Base-by-base conservation (phyloP, 1,139 yeast genomes). In the Yamadazyma buinensis region DNA sequence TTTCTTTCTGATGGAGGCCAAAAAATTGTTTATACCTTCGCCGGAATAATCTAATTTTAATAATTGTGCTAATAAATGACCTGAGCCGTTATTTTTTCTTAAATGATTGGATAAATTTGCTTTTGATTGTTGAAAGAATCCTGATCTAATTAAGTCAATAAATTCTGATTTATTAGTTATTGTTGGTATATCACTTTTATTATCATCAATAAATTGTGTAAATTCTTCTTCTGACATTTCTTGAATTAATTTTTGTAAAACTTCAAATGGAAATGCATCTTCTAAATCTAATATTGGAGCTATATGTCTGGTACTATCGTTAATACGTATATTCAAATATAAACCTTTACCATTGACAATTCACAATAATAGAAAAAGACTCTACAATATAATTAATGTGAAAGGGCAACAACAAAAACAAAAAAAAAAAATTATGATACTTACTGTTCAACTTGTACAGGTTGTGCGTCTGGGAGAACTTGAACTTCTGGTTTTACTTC, bases 1-100 rank as follows among this genome's bases (percentile, higher is more conserved):
- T 17, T 30, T 17, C 13, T 26, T 17, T 40, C 79, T 57, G n/a
- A 72, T 58, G 2, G 80, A 80, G 25, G 58, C 50, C 38, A 80
- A 55, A 42, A 77, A 77, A 11, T 72, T 72, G 33, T 64, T 73
- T 15, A 79, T 59, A 0, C 85, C 85, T 49, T 79, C 84, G 4
- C 84, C 84, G 15, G 57, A 40, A 44, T 79, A 80, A 7, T 64
- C 69, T 44, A 64, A 64, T 21, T 72, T 74, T 36, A 79, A 61
- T 31, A 75, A 68, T 37, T 64, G 69, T 5, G 84, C 64, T 33
- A 80, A 65, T 24, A 77, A 50, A 36, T 57, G 64, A 2, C 83
- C 83, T 5, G 78, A 73, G 2, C 80, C 81, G 12, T 57, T 54
- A 15, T 54, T 48, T 15, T 49, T 44, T 12, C 49, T 57, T 36